Base-by-base conservation (phyloP, 1,284 basidiomycete species). In the Kwoniella shivajii region DNA sequence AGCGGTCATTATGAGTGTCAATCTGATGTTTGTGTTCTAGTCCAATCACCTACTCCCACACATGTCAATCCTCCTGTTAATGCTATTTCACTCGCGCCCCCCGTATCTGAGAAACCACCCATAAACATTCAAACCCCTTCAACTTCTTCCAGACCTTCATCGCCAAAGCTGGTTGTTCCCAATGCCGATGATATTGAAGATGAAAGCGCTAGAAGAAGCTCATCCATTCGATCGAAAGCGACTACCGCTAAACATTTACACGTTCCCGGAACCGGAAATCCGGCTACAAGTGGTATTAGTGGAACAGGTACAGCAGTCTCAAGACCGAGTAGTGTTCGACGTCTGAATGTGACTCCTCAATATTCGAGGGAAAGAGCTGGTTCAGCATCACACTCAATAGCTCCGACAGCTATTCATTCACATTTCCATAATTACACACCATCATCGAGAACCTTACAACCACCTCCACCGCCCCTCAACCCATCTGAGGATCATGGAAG, bases 401-500 rank as follows among this genome's bases (percentile, higher is more conserved):
- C 77, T 1, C 90, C 90, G 0, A 92, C 90, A 0, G 92, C 90
- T 0, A 91, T 92, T 50, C 89, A 91, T 69, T 88, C 89, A 0
- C 85, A 90, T 47, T 83, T 85, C 54, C 68, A 58, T 22, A 63
- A 65, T 4, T 43, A 46, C 56, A 34, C 45, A 29, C 61, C 43
- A 16, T 55, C 64, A 4, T 45, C 48, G 14, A 29, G 36, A 26
- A 36, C 36, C 16, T 9, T 42, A 14, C 46, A 52, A 30, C 57
- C 60, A 44, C 56, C 60, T 48, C 67, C 73, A 3, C 65, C 66
- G 0, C 61, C 67, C 4, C 57, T 64, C 33, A 41, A 44, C 7
- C 27, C 30, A 2, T 44, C 51, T 6, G 41, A 63, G n/a, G 48
- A 61, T 1, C 61, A 66, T 24, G 76, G 70, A 38, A 80, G 83